These are phyloP conservation scores for Ilex paraguariensis DNA, from an alignment of 305 asterid species.

Conservation along the genomic window DNA sequence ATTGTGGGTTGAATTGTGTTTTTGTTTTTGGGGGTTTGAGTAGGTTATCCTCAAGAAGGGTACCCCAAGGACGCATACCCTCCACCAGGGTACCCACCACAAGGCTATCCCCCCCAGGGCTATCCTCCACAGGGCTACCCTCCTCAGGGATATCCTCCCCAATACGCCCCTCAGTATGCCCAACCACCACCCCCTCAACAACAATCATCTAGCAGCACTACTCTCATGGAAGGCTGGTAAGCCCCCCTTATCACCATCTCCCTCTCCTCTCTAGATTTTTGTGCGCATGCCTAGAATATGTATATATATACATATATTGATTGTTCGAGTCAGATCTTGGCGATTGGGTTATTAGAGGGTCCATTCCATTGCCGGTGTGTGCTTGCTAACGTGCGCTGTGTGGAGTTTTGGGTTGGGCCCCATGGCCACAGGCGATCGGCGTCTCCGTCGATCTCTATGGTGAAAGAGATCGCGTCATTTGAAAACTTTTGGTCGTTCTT, in stretches of 20 bases:
- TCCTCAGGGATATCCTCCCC: constrained; percentile 33
- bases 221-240: background rate
- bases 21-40: background rate
- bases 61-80: constrained; percentile 2
- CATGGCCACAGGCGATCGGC: too few relatives aligned
- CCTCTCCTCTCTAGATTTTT: background rate
- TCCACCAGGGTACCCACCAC: constrained; percentile 7
- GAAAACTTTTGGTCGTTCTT: too few relatives aligned
- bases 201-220: background rate
- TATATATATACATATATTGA: too few relatives aligned
- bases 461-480: too few relatives aligned
- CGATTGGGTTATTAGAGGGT: too few relatives aligned
- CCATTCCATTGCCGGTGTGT: too few relatives aligned
- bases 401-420: too few relatives aligned
- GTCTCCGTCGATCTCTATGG: too few relatives aligned
- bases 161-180: constrained; percentile 32
- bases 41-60: constrained; percentile 15
- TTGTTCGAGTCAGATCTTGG: too few relatives aligned
- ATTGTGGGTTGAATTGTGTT: background rate
- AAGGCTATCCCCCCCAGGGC: background rate
- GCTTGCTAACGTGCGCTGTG: too few relatives aligned
- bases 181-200: constrained; percentile 11
- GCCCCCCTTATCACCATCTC: background rate
- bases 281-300: too few relatives aligned
- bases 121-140: constrained; percentile 13